Conservation (phyloP, 208 protist genomes). For the Acanthamoeba rhysodes region DNA sequence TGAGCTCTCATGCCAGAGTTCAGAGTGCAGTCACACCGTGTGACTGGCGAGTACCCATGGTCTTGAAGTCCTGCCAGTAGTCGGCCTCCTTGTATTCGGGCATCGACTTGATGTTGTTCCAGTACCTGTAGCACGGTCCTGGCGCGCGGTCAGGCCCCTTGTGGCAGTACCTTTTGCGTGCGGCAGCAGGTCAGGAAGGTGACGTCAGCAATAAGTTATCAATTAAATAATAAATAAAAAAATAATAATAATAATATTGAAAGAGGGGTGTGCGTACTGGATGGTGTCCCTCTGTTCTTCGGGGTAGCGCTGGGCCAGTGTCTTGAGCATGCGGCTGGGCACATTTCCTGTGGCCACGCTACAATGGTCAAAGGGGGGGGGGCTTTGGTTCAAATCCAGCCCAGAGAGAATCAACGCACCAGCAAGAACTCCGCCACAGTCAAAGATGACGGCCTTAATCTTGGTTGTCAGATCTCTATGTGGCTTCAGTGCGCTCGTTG, state of each 20-base stretch:
- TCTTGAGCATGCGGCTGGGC: conserved; percentile 70
- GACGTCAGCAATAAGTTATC: neutral
- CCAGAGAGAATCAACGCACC: neutral
- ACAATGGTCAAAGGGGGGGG: too few species aligned
- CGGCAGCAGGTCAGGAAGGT: too few species aligned
- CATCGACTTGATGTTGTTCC: conserved; percentile 62
- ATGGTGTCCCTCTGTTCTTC: conserved; percentile 47
- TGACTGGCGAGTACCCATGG: conserved; percentile 5
- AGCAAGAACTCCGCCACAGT: conserved; percentile 60
- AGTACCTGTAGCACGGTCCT: conserved; percentile 57
- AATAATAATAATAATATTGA: neutral
- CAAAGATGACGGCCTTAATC: conserved; percentile 55
- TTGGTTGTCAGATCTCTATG: neutral
- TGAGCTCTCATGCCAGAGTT: too few species aligned
- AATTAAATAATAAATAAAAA: neutral
- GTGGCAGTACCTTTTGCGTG: conserved; percentile 26
- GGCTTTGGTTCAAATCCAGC: neutral
- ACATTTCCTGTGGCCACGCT: neutral
- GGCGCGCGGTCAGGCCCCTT: conserved; percentile 16
- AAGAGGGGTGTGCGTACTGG: neutral
- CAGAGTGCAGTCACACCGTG: neutral
- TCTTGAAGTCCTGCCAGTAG: conserved; percentile 71
- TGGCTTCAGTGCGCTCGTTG: neutral
- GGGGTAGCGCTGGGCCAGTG: conserved; percentile 39
- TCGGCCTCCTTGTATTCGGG: conserved; percentile 51